Evolutionary conservation across 2,329 filamentous ascomycete species (phyloP).

Genomic region (Aureobasidium lini): DNA sequence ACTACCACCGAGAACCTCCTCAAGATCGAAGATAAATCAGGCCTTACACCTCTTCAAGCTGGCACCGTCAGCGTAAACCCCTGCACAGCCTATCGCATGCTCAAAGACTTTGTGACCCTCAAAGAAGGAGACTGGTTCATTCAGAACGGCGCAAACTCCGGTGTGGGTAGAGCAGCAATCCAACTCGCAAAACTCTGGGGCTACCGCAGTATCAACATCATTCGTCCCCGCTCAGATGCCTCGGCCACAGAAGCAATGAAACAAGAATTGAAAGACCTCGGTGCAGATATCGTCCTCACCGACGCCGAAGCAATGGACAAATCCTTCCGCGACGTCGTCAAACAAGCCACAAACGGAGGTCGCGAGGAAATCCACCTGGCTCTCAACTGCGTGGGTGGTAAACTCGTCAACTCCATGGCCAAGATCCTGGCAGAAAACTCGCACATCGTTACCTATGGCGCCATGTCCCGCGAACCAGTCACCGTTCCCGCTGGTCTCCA

Average conservation of each 20-base stretch:
- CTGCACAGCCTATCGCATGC: conserved; percentile 88
- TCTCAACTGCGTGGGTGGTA: conserved; percentile 90
- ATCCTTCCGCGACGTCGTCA: conserved; percentile 55
- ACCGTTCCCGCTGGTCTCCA: conserved; percentile 72
- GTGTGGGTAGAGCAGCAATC: conserved; percentile 84
- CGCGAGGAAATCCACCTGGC: conserved; percentile 67
- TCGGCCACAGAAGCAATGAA: conserved; percentile 60
- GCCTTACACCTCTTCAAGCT: conserved; percentile 67
- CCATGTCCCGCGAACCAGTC: conserved; percentile 85
- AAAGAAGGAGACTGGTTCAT: conserved; percentile 76
- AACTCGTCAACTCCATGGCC: conserved; percentile 69
- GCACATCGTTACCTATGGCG: conserved; percentile 86
- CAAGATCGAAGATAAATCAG: conserved; percentile 61
- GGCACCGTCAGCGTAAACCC: conserved; percentile 90
- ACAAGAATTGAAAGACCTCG: conserved; percentile 52
- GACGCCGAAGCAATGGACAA: conserved; percentile 53
- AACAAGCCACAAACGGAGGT: conserved; percentile 62
- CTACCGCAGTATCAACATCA: conserved; percentile 80
- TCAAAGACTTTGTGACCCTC: conserved; percentile 66
- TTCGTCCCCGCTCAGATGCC: conserved; percentile 68
- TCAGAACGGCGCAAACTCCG: conserved; percentile 93
- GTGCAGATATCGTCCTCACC: conserved; percentile 56
- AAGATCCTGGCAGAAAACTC: conserved; percentile 60
- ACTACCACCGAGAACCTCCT: conserved; percentile 54
- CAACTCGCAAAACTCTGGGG: conserved; percentile 84